Conservation (phyloP, 108 stramenopile genomes). For the Parmales sp. region DNA sequence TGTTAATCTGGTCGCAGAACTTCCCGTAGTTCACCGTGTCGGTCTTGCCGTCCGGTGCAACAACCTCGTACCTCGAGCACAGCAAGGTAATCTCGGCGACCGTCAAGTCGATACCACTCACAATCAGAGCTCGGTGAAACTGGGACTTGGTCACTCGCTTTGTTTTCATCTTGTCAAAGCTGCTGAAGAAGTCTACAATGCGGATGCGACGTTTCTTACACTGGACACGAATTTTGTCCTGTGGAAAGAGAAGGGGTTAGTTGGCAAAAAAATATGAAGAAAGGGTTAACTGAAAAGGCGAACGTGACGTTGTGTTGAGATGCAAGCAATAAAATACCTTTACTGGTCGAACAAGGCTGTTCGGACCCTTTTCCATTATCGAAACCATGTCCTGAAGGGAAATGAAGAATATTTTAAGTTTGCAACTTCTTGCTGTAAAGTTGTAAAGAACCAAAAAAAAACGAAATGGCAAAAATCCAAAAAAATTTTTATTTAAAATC, state of each 20-base stretch:
- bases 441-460: too few species aligned
- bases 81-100: neutral
- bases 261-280: neutral
- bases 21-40: slow-evolving; percentile 7
- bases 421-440: too few species aligned
- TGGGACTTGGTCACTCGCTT: neutral
- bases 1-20: slow-evolving; percentile 9
- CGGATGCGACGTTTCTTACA: slow-evolving; percentile 6
- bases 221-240: neutral
- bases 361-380: slow-evolving; percentile 4
- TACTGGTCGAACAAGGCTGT: neutral
- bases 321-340: neutral
- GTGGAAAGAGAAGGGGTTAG: neutral
- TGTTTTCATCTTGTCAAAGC: neutral
- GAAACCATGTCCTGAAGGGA: too few species aligned
- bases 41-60: neutral
- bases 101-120: neutral
- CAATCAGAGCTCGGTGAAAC: neutral
- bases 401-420: too few species aligned
- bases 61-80: neutral
- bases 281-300: neutral
- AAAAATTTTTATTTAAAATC: too few species aligned
- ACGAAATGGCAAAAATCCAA: too few species aligned
- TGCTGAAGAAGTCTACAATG: slow-evolving; percentile 1
- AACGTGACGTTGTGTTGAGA: neutral